Percentiles rank a stretch among this genome's conserved stretches.
phyloP scores from a whole-genome alignment of 495 filamentous ascomycete genomes.

The Xylona heveae region DNA sequence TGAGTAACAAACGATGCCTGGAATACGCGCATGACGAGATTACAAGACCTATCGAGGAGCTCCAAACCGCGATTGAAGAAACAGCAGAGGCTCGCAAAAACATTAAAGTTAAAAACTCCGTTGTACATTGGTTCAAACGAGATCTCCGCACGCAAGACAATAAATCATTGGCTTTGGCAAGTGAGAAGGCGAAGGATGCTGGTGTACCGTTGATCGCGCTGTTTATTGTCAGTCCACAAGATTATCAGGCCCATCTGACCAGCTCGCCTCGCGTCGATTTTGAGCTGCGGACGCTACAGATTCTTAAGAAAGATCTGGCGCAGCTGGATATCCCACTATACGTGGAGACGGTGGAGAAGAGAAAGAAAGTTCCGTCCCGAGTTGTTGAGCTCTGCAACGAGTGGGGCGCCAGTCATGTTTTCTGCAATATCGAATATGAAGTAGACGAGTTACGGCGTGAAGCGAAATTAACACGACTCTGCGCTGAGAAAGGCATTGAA shows the following conservation, averaged over 20 bases:
- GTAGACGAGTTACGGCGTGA: conserved; percentile 61
- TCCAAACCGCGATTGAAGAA: conserved; percentile 10
- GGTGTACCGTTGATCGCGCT: conserved; percentile 49
- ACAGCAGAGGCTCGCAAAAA: conserved; percentile 10
- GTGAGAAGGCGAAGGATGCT: conserved; percentile 37
- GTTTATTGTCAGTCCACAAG: conserved; percentile 70
- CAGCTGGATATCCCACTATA: conserved; percentile 61
- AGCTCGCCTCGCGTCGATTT: conserved; percentile 62
- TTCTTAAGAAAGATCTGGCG: conserved; percentile 42
- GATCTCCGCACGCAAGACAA: conserved; percentile 63
- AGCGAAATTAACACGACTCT: conserved; percentile 34
- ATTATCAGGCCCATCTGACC: conserved; percentile 62
- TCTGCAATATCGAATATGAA: conserved; percentile 56
- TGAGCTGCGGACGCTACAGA: conserved; percentile 42
- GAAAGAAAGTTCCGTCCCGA: conserved; percentile 37
- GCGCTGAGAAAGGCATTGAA: conserved; percentile 35
- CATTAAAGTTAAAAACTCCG: conserved; percentile 32
- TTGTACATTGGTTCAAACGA: conserved; percentile 84
- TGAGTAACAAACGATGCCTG: conserved; percentile 41
- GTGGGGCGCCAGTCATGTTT: conserved; percentile 59
- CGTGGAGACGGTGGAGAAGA: conserved; percentile 45
- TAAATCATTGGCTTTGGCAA: conserved; percentile 44
- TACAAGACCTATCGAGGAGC: conserved; percentile 6
- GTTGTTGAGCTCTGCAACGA: conserved; percentile 45
- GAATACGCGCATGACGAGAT: conserved; percentile 1